Percentiles rank a stretch among this genome's conserved stretches.
These are phyloP conservation scores for Cryptococcus floricola DNA, from an alignment of 1,284 basidiomycete genomes.

Conservation along the genomic window DNA sequence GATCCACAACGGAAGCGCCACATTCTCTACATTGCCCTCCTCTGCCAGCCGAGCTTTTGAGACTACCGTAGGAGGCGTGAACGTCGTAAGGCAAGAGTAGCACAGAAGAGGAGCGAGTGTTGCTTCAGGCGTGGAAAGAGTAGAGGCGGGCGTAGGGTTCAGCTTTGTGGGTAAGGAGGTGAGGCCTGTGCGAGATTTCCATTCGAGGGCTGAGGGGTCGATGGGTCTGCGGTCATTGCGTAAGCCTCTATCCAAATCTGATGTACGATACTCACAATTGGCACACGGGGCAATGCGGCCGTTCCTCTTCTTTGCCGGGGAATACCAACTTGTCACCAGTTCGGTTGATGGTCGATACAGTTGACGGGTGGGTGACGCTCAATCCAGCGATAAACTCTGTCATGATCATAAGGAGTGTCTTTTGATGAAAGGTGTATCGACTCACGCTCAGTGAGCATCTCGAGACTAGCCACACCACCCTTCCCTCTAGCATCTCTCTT, in stretches of 20 bases:
- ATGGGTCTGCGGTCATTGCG: conserved; percentile 55
- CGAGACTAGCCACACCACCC: conserved; percentile 53
- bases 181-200: conserved; percentile 70
- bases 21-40: conserved; percentile 8
- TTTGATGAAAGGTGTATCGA: conserved; percentile 2
- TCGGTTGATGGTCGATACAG: conserved; percentile 78
- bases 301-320: conserved; percentile 55
- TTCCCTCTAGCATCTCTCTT: conserved; percentile 53
- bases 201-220: conserved; percentile 63
- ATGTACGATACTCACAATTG: conserved; percentile 55
- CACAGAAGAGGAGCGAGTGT: conserved; percentile 58
- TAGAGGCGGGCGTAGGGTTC: not conserved
- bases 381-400: conserved; percentile 76
- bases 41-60: not conserved
- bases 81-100: conserved; percentile 68
- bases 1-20: conserved; percentile 38
- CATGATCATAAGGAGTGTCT: not conserved
- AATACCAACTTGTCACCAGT: conserved; percentile 79
- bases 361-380: conserved; percentile 79
- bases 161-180: conserved; percentile 54
- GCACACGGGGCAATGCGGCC: conserved; percentile 61
- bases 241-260: not conserved
- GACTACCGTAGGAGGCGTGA: conserved; percentile 51
- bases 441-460: conserved; percentile 68
- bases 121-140: not conserved